Conservation (phyloP, 2,329 filamentous ascomycete genomes). For the Hymenoscyphus infarciens region DNA sequence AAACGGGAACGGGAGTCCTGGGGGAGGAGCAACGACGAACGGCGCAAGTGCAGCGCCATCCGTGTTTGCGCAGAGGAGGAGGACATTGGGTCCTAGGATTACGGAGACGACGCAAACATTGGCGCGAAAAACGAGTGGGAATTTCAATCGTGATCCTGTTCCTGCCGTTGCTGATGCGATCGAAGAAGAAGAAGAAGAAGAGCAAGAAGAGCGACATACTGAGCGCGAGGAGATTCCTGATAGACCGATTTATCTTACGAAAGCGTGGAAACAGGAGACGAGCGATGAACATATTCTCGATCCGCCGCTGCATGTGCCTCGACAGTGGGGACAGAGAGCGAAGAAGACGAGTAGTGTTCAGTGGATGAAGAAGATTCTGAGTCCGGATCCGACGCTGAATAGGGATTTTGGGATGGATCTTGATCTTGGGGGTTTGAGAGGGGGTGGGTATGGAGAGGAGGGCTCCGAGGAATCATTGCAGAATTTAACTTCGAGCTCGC, state of each 20-base stretch:
- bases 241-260: neutral
- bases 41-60: neutral
- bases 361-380: conserved; percentile 24
- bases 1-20: neutral
- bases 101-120: neutral
- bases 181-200: neutral
- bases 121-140: neutral
- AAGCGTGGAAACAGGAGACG: neutral
- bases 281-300: conserved; percentile 18
- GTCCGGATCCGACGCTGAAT: conserved; percentile 20
- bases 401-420: conserved; percentile 10
- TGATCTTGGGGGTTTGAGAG: neutral
- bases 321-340: conserved; percentile 21
- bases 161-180: neutral
- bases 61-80: conserved; percentile 1
- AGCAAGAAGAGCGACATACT: neutral
- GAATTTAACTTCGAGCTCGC: neutral
- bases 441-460: neutral
- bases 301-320: conserved; percentile 22
- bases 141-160: neutral
- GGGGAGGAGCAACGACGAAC: neutral
- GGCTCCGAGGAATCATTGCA: neutral
- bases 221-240: neutral
- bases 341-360: conserved; percentile 11
- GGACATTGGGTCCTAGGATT: neutral